These are phyloP conservation scores for Borovskyia barvae DNA, from an alignment of 208 protist species.

Conservation along the genomic window DNA sequence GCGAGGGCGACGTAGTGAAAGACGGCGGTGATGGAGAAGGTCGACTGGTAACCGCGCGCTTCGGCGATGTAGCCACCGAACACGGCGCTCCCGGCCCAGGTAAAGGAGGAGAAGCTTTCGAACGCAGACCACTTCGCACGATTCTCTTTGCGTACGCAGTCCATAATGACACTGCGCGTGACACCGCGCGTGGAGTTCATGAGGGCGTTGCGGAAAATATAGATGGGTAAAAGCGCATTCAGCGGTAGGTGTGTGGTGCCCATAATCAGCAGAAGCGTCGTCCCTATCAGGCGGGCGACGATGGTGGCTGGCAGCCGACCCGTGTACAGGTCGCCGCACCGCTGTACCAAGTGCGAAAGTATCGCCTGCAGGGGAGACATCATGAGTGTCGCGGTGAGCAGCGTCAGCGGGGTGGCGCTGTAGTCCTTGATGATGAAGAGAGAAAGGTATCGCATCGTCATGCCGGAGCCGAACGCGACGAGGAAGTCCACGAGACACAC, in stretches of 20 bases:
- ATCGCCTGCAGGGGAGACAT: slow-evolving; percentile 18
- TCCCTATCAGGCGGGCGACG: slow-evolving; percentile 32
- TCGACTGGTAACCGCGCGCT: slow-evolving; percentile 42
- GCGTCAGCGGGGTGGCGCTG: slow-evolving; percentile 14
- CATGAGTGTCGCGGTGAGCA: slow-evolving; percentile 21
- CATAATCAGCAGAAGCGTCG: slow-evolving; percentile 32
- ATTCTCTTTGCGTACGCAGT: slow-evolving; percentile 37
- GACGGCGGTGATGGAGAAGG: slow-evolving; percentile 50
- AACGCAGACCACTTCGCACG: slow-evolving; percentile 58
- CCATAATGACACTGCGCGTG: slow-evolving; percentile 69
- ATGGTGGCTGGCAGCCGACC: slow-evolving; percentile 33
- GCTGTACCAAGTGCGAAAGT: slow-evolving; percentile 16
- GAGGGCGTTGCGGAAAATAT: slow-evolving; percentile 37
- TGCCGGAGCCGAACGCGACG: slow-evolving; percentile 43
- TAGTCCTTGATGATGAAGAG: slow-evolving; percentile 46
- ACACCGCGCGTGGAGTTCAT: slow-evolving; percentile 57
- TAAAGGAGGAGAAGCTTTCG: slow-evolving; percentile 63
- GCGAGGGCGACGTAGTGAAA: slow-evolving; percentile 40
- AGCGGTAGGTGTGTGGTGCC: slow-evolving; percentile 18
- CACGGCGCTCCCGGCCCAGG: slow-evolving; percentile 54
- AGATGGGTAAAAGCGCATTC: slow-evolving; percentile 21
- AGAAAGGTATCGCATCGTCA: slow-evolving; percentile 46
- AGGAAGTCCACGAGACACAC: slow-evolving; percentile 49
- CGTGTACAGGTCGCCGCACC: slow-evolving; percentile 11
- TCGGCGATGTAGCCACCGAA: slow-evolving; percentile 52